Base-by-base conservation (phyloP, 106 monocot species). In the Narthecium ossifragum region DNA sequence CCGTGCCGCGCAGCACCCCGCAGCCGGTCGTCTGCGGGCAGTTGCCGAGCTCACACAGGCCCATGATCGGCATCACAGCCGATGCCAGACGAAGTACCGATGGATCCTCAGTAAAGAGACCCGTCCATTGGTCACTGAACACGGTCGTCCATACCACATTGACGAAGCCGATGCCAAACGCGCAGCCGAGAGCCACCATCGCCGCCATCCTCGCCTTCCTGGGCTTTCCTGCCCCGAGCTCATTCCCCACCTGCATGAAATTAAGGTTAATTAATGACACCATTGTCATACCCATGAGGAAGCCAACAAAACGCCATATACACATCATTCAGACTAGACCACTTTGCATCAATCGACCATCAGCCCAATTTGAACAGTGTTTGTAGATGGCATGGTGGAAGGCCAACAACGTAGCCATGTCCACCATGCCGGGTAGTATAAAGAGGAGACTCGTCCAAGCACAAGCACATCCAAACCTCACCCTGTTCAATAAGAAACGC, bases 1-100 rank as follows among this genome's bases (percentile, higher is more conserved):
- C 60, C 27, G 60, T 60, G 5, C 77, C 77, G 6, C 77, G 18
- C 27, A 77, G 60, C 31, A 77, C 70, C 0, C 77, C 77, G 70
- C 77, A 77, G 3, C 77, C 77, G 10, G 70, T 66, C 46, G 77
- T 77, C 60, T 77, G 77, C 32, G 77, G 77, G 59, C 77, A 77
- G 46, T 77, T 77, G 12, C 77, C 77, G 18, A 77, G 53, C 73
- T 82, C 82, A 40, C 82, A 82, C 20, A 73, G 33, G 12, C 82
- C 82, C 1, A 82, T 56, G 8, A 82, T 34, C 1, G 82, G 82
- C 21, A 82, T 34, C 55, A 70, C 78, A 14, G 64, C 1, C 20
- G 77, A 73, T 1, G 60, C 60, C 27, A 60, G 41, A 1, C 5
- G 12, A 14, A 57, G 34, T 10, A 57, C 57, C 17, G 31, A 4